A percentile compares a stretch with the other conserved stretches of the same genome.
Evolutionary conservation across 345 rosid genomes (phyloP).

Genomic region (Ailanthus altissimus): DNA sequence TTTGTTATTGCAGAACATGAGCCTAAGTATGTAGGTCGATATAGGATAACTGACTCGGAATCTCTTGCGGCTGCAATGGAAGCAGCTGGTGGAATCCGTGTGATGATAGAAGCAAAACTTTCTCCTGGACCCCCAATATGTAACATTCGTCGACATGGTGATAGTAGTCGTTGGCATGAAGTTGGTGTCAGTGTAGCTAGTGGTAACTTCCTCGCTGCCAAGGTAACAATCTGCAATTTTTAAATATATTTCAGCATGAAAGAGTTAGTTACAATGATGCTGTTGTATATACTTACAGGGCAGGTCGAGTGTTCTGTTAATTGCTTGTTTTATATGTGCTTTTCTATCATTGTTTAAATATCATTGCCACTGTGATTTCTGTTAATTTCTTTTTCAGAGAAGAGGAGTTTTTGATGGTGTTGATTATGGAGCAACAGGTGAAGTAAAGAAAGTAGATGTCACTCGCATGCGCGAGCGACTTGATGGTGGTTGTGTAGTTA

Average conservation of each 20-base stretch:
- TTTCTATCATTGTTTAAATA: conserved; percentile 6
- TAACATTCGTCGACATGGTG: conserved; percentile 87
- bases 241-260: background rate
- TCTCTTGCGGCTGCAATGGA: conserved; percentile 89
- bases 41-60: conserved; percentile 81
- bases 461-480: conserved; percentile 83
- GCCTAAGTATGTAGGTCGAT: conserved; percentile 68
- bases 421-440: conserved; percentile 95
- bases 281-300: background rate
- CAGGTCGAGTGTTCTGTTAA: background rate
- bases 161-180: conserved; percentile 82
- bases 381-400: conserved; percentile 51
- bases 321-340: background rate
- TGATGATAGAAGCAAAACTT: conserved; percentile 90
- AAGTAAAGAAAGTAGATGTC: conserved; percentile 90
- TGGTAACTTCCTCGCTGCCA: conserved; percentile 97
- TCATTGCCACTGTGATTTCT: conserved; percentile 14
- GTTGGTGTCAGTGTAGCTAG: conserved; percentile 94
- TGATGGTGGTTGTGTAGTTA: conserved; percentile 78
- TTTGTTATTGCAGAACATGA: conserved; percentile 54
- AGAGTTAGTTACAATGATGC: background rate
- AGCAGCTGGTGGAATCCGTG: conserved; percentile 88
- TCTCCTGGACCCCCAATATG: conserved; percentile 95
- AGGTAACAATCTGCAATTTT: conserved; percentile 45
- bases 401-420: conserved; percentile 93